Evolutionary conservation across 306 rosid species (phyloP), one percentile per base, ranked within the genome.

Genomic region (Trifolium dubium): DNA sequence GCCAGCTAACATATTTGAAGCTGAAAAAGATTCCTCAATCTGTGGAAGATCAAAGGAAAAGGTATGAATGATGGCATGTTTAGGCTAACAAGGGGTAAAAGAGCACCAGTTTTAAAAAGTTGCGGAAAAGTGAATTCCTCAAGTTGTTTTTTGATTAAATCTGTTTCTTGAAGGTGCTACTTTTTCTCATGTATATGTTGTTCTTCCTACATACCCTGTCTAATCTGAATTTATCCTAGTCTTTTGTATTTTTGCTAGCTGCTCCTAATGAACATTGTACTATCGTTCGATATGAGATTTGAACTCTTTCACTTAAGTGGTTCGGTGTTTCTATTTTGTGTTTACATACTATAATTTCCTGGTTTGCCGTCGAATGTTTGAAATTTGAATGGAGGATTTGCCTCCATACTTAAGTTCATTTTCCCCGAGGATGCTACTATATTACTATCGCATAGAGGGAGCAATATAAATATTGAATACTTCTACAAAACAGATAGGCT

Each of bases 1-100:
- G 69, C 92, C 95, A 39, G 1, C 60, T 44, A 61, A 75, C 73
- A 34, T 84, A 69, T 65, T 79, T n/a, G 61, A 83, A 29, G 58
- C 15, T 54, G 69, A 18, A 44, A 66, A 71, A 49, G 82, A 77
- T 79, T 69, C 66, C 44, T 43, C 78, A 31, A 43, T 71, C 10
- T 67, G 63, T 14, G 73, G 69, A 83, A 74, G 76, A 30, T 83
- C 84, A 13, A 60, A 12, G 39, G 8, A 59, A 49, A 3, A 17
- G 40, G 30, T 56, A 10, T 17, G 65, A 69, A 37, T 28, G 29
- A 1, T 66, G 28, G 47, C 64, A 50, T 49, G 72, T 78, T 78
- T 80, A 71, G 74, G 64, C 73, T 15, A 76, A 70, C 34, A 83
- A 71, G 69, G 67, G 62, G 56, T 64, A 35, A 23, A 23, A 64